These are phyloP conservation scores for Malus hybrid DNA, from an alignment of 331 rosid species.

Conservation along the genomic window DNA sequence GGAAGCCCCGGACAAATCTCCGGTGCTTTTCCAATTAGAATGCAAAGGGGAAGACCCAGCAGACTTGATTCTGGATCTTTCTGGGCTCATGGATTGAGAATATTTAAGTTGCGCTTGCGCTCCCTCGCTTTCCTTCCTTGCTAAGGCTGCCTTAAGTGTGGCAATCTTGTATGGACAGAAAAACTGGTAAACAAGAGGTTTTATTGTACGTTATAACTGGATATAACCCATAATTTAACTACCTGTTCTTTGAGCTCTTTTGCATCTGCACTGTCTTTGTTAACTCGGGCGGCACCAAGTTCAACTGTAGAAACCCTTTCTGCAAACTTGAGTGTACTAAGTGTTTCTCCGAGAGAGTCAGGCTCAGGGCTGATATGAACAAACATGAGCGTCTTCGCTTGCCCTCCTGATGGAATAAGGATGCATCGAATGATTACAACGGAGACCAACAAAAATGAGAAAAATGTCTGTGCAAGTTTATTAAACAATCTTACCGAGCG, in stretches of 20 bases:
- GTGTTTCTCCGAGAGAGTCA: slow-evolving; percentile 78
- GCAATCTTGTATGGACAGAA: slow-evolving; percentile 38
- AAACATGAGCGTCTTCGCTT: slow-evolving; percentile 94
- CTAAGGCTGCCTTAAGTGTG: slow-evolving; percentile 69
- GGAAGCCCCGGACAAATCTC: slow-evolving; percentile 25
- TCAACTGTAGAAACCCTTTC: slow-evolving; percentile 88
- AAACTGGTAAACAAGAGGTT: background rate
- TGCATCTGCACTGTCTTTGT: slow-evolving; percentile 58
- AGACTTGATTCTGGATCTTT: slow-evolving; percentile 40
- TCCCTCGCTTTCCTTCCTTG: slow-evolving; percentile 57
- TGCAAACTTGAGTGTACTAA: slow-evolving; percentile 90
- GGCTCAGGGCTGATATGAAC: slow-evolving; percentile 87
- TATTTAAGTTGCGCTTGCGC: slow-evolving; percentile 33
- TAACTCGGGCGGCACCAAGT: slow-evolving; percentile 79
- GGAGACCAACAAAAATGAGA: background rate
- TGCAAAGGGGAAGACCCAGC: slow-evolving; percentile 44
- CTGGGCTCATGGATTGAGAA: slow-evolving; percentile 39
- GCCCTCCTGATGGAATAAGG: slow-evolving; percentile 51
- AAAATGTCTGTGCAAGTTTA: background rate
- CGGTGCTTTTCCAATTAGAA: slow-evolving; percentile 29
- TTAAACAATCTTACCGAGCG: slow-evolving; percentile 57
- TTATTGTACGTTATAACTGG: background rate
- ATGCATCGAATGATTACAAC: background rate
- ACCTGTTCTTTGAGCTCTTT: slow-evolving; percentile 97
- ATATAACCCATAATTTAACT: background rate